Evolutionary conservation across 2,329 filamentous ascomycete genomes (phyloP), one percentile per base, ranked within the genome.

Genomic region (Cercospora canescens): DNA sequence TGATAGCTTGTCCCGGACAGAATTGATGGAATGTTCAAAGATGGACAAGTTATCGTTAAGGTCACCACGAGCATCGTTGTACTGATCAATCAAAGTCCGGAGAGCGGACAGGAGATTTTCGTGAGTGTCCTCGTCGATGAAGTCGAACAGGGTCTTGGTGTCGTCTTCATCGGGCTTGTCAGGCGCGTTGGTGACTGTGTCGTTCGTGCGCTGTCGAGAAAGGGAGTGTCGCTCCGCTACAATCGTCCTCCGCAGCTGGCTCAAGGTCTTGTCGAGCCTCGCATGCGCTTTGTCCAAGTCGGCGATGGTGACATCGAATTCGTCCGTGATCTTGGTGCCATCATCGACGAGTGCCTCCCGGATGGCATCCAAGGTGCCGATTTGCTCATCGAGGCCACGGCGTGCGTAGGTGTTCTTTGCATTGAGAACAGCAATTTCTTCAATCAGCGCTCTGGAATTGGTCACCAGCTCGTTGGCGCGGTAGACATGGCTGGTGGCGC

Each of bases 391-490:
- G 34, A 83, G 74, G 14, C 80, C 79, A 56, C 77, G 76, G 26
- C 78, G 69, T 30, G 82, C 76, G 63, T 80, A 80, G 1, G 76
- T 74, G 72, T 82, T 84, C 73, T 81, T 82, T 6, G 82, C 82
- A 24, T 86, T 86, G 4, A 96, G 84, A 9, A 94, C 84, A 61
- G 92, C 89, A 56, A 89, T 89, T 71, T 95, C 90, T 75, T 96
- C 92, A 70, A 97, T 84, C 35, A 92, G 87, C 34, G 85, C 82
- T 35, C 93, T 89, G 4, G 93, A 92, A 14, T 87, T 84, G 21
- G 88, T 92, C 52, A 95, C 91, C 63, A 97, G 89, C 74, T 96
- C 91, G 76, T 95, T 94, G 70, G 93, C 94, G 66, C 92, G 91
- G 76, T 92, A 89, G 60, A 97, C 92, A 68, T 76, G 89, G 48